Base-by-base conservation (phyloP, 257 asterid genomes). In the Scutellaria baicalensis region DNA sequence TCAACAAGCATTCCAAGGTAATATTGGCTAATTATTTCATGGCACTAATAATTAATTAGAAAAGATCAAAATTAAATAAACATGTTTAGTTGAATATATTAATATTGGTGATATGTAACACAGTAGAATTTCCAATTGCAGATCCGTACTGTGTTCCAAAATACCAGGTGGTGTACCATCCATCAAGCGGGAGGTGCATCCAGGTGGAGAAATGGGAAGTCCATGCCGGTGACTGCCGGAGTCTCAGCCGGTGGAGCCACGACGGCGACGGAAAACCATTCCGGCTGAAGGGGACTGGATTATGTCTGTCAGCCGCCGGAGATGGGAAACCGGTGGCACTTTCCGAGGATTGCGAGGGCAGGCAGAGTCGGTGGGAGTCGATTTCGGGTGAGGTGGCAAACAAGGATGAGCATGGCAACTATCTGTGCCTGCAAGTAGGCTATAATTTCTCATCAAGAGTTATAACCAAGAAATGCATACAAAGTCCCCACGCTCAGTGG, bases 391-490 rank as follows among this genome's bases (percentile, higher is more conserved):
- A 81, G 42, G 9, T 87, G 36, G 76, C 83, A 6, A 69, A 50
- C 56, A 71, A 17, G 55, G 86, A 74, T 63, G 80, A 49, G n/a
- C 0, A 84, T 0, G 92, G 88, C 13, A 49, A 51, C 13, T 59
- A 72, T 17, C 12, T 87, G 73, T 87, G 93, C 79, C 73, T 87
- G 78, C 85, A 78, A 2, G 79, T 50, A 75, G 67, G 82, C 64
- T 77, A 76, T 1, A 6, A 57, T n/a, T 14, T 64, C 35, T 54
- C 83, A 0, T 21, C 78, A 6, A 72, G 16, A 33, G 18, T 87
- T 56, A 1, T 81, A 3, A 83, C 85, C 14, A 81, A 47, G 23
- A 79, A 76, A 5, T 82, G 88, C 40, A n/a, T 73, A 0, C 77
- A 66, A 14, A 77, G 17, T 43, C 90, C 77, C 47, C 81, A 83